Evolutionary conservation across 2,329 filamentous ascomycete species (phyloP), one percentile per base, ranked within the genome.

Genomic region (Aspergillus calidoustus): DNA sequence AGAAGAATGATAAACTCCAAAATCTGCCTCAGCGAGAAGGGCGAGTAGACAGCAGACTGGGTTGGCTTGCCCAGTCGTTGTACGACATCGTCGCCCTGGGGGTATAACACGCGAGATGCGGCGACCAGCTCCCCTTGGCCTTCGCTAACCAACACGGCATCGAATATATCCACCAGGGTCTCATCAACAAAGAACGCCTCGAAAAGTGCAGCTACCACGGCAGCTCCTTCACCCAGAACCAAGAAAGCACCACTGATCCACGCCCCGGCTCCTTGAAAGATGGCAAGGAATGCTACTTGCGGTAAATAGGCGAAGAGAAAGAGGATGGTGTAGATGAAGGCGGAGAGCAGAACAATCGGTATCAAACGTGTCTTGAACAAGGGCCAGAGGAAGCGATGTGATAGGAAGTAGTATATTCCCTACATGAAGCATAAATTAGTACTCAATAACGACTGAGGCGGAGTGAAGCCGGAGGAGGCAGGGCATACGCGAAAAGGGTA

Each of bases 21-120:
- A 60, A 97, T 95, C 76, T 97, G 94, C n/a, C 91, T 86, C 57
- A 97, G 81, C 59, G 91, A 96, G 83, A 96, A 97, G 0, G 94
- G 94, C 8, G 91, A 89, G 77, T 95, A 97, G 19, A 92, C 84
- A 0, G 92, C 91, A 1, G 87, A 83, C 23, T 81, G 87, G 0
- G 89, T 93, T 0, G 93, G 92, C 67, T 92, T 93, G 30, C 93
- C 94, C 0, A 98, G 87, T 77, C 89, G 89, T 73, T 89, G 89
- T 53, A 95, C 88, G 0, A 92, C 86, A 69, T 89, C 88, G 52
- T 89, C 86, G 1, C 87, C 87, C 63, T 93, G 89, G 25, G 80
- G 80, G 72, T 86, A 89, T 70, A 89, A 82, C 62, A 91, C 79
- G 76, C 91, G 80, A 68, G 90, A 83, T 54, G 87, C 83, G 23